Conservation (phyloP, 208 protist genomes). For the Leishmania mexicana region DNA sequence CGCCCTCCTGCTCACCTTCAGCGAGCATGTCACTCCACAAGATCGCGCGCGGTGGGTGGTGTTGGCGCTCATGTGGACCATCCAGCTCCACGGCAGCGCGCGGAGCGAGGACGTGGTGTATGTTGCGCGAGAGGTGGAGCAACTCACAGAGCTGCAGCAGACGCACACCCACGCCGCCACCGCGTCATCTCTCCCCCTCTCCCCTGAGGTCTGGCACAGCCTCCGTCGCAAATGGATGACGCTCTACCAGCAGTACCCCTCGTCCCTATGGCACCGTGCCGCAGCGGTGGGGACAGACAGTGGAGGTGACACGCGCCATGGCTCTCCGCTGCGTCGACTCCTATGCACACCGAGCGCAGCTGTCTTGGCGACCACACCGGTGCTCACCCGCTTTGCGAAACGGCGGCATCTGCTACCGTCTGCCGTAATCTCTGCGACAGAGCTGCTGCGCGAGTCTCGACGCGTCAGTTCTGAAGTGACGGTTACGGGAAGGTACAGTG, state of each 20-base stretch:
- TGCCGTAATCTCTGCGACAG: constrained; percentile 4
- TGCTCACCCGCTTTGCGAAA: constrained; percentile 26
- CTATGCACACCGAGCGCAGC: constrained; percentile 1
- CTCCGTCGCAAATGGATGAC: constrained; percentile 40
- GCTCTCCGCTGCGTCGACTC: neutral
- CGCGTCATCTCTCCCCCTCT: constrained; percentile 8
- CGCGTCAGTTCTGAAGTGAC: neutral
- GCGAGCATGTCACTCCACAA: constrained; percentile 19
- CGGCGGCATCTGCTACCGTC: constrained; percentile 9
- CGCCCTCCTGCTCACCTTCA: constrained; percentile 36
- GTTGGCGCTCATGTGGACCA: constrained; percentile 45
- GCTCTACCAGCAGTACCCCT: constrained; percentile 40
- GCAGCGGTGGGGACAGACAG: neutral
- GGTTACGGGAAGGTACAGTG: neutral
- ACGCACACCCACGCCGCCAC: neutral
- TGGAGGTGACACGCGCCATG: neutral
- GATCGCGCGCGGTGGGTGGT: constrained; percentile 50
- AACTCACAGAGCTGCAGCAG: constrained; percentile 30
- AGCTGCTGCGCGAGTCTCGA: constrained; percentile 6
- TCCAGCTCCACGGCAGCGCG: constrained; percentile 18
- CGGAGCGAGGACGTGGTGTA: constrained; percentile 36
- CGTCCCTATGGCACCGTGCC: constrained; percentile 21
- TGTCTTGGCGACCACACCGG: neutral
- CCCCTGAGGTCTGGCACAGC: constrained; percentile 27
- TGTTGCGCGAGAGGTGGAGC: constrained; percentile 43